Conservation (phyloP, 1,139 yeast genomes). For the Hanseniaspora uvarum region DNA sequence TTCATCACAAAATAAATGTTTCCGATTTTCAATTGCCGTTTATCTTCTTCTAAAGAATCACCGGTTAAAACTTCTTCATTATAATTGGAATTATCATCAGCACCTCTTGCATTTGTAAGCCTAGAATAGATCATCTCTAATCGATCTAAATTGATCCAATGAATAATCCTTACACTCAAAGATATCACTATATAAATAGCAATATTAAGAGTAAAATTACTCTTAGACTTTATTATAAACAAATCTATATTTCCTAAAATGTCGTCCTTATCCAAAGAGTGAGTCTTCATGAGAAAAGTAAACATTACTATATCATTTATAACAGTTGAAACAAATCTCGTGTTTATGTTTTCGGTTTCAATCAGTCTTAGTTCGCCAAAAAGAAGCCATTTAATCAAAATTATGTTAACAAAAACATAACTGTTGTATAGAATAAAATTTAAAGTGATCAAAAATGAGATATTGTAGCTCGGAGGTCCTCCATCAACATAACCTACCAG, state of each 20-base stretch:
- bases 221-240: slow-evolving; percentile 53
- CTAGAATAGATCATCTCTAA: slow-evolving; percentile 43
- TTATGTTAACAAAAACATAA: slow-evolving; percentile 17
- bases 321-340: slow-evolving; percentile 54
- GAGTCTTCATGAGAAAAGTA: slow-evolving; percentile 7
- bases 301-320: slow-evolving; percentile 41
- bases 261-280: neutral
- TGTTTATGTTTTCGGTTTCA: slow-evolving; percentile 70
- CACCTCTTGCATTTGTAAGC: slow-evolving; percentile 27
- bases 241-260: slow-evolving; percentile 18
- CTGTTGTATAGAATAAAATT: slow-evolving; percentile 14
- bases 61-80: slow-evolving; percentile 35
- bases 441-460: neutral
- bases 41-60: slow-evolving; percentile 37
- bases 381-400: slow-evolving; percentile 30
- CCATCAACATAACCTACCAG: neutral
- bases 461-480: neutral
- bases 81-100: slow-evolving; percentile 21
- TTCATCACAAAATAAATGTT: slow-evolving; percentile 46
- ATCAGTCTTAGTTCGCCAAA: slow-evolving; percentile 69
- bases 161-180: slow-evolving; percentile 56
- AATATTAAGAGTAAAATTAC: slow-evolving; percentile 44
- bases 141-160: slow-evolving; percentile 60
- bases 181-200: slow-evolving; percentile 35
- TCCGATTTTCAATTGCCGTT: slow-evolving; percentile 48